These are phyloP conservation scores for Pseudomassariella vexata DNA, from an alignment of 2,329 filamentous ascomycete genomes.

Conservation along the genomic window DNA sequence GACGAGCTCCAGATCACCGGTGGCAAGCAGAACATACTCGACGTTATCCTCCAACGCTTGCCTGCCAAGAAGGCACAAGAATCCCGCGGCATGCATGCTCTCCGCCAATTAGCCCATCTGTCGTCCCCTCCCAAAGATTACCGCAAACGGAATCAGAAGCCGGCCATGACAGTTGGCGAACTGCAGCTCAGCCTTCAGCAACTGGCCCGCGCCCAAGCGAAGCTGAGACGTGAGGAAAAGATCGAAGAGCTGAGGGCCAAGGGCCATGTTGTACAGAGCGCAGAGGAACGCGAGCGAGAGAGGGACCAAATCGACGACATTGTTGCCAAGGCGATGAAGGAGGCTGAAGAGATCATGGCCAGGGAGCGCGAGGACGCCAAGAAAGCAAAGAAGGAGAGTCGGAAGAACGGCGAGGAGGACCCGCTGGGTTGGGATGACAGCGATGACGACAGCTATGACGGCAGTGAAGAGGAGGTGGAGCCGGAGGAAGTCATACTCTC, in stretches of 20 bases:
- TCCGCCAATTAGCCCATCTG: slow-evolving; percentile 72
- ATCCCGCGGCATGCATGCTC: slow-evolving; percentile 55
- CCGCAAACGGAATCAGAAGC: slow-evolving; percentile 35
- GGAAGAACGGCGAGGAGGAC: slow-evolving; percentile 37
- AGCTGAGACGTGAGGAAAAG: slow-evolving; percentile 68
- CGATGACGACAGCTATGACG: slow-evolving; percentile 33
- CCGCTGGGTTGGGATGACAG: slow-evolving; percentile 52
- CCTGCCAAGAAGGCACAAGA: slow-evolving; percentile 60
- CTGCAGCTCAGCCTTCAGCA: slow-evolving; percentile 63
- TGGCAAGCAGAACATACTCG: slow-evolving; percentile 44
- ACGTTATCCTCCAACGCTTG: slow-evolving; percentile 64
- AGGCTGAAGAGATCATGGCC: slow-evolving; percentile 73
- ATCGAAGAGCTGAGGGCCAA: slow-evolving; percentile 72
- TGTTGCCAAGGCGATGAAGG: slow-evolving; percentile 74
- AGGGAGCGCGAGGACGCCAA: slow-evolving; percentile 71
- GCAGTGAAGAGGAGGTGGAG: slow-evolving; percentile 38
- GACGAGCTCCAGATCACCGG: slow-evolving; percentile 59
- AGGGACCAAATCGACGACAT: slow-evolving; percentile 82
- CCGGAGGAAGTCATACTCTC: slow-evolving; percentile 34
- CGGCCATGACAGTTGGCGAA: slow-evolving; percentile 61
- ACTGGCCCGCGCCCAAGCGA: slow-evolving; percentile 75
- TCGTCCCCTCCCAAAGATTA: slow-evolving; percentile 53
- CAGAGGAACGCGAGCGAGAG: slow-evolving; percentile 79
- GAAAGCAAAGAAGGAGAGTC: slow-evolving; percentile 46
- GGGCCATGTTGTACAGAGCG: slow-evolving; percentile 75